phyloP scores from a whole-genome alignment of 352 stramenopile genomes.

The Globisporangium emineosum region DNA sequence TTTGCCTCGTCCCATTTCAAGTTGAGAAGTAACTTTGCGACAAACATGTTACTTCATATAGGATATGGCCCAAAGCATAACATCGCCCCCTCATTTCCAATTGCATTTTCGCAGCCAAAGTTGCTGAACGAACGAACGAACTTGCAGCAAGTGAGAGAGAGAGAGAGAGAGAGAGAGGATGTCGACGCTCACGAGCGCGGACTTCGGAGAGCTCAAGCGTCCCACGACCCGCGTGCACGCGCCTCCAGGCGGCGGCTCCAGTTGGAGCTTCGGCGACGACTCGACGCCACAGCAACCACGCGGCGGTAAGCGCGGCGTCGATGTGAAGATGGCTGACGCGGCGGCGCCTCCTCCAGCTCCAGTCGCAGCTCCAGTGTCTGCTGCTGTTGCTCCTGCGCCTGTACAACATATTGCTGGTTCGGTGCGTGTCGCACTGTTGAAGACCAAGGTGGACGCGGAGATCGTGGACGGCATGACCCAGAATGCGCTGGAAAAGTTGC shows the following conservation, averaged over 20 bases:
- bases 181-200: conserved; percentile 81
- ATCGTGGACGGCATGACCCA: conserved; percentile 68
- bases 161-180: conserved; percentile 25
- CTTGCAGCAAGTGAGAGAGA: not conserved
- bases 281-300: conserved; percentile 19
- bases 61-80: conserved; percentile 1
- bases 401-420: conserved; percentile 2
- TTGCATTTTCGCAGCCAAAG: not conserved
- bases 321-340: not conserved
- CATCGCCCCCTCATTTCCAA: not conserved
- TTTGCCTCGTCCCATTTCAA: not conserved
- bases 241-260: conserved; percentile 72
- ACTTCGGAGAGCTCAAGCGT: conserved; percentile 82
- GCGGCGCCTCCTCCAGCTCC: conserved; percentile 11
- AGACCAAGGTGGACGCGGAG: conserved; percentile 71
- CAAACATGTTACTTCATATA: not conserved
- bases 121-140: not conserved
- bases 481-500: conserved; percentile 54
- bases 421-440: conserved; percentile 69
- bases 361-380: conserved; percentile 17
- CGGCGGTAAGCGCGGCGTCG: conserved; percentile 18
- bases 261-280: conserved; percentile 63
- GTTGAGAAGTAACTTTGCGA: not conserved
- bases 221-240: conserved; percentile 81
- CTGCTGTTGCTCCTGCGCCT: conserved; percentile 11